Evolutionary conservation across 208 protist species (phyloP).

Genomic region (Entamoeba invadens): DNA sequence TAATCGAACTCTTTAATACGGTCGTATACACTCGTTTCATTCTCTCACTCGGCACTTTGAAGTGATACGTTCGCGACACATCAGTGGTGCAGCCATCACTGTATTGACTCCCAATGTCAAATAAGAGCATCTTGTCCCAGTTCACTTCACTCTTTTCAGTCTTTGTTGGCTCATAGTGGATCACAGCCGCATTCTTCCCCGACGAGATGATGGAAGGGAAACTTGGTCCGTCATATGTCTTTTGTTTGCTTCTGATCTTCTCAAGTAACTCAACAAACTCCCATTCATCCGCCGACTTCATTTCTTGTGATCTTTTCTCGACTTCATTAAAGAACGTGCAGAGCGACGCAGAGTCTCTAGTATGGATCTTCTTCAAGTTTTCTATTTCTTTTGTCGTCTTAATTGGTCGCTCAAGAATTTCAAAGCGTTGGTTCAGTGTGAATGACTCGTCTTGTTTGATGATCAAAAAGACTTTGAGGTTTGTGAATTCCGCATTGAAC

Average conservation of each 20-base stretch:
- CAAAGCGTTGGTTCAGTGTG: background rate
- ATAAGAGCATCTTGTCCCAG: background rate
- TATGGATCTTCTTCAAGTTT: background rate
- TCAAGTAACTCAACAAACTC: background rate
- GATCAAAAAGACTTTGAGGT: background rate
- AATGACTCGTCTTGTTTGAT: background rate
- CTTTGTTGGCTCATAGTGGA: conserved; percentile 2
- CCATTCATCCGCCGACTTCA: background rate
- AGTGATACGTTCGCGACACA: background rate
- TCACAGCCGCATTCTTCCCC: background rate
- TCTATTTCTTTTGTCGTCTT: background rate
- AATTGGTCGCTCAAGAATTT: too few relatives aligned
- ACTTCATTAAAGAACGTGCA: background rate
- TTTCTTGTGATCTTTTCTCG: background rate
- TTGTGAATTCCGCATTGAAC: background rate
- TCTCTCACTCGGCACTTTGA: background rate
- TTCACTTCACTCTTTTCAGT: background rate
- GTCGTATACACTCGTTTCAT: background rate
- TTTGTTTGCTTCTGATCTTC: background rate
- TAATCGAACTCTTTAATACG: background rate
- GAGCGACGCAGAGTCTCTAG: background rate
- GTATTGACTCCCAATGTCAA: conserved; percentile 1
- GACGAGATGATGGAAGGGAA: conserved; percentile 2
- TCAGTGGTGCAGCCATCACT: conserved; percentile 7
- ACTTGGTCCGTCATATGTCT: background rate